phyloP scores from a whole-genome alignment of 1,284 basidiomycete genomes.

The Malassezia vespertilionis region DNA sequence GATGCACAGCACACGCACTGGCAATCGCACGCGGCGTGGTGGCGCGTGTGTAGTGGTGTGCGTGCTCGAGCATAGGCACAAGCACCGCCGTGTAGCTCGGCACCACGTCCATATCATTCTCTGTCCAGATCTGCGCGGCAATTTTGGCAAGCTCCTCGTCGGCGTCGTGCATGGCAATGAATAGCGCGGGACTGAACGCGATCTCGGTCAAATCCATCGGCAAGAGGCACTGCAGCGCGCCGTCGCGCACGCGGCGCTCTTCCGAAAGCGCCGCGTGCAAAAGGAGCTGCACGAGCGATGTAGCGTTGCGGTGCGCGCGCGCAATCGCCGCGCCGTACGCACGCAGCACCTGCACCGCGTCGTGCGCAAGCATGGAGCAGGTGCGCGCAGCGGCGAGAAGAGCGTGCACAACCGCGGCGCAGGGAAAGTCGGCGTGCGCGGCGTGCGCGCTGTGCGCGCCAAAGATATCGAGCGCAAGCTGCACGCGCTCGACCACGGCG shows the following conservation, averaged over 20 bases:
- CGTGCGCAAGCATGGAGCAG: constrained; percentile 73
- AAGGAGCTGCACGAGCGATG: constrained; percentile 49
- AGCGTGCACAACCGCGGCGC: constrained; percentile 55
- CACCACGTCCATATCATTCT: constrained; percentile 83
- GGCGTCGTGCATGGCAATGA: constrained; percentile 78
- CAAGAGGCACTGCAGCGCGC: constrained; percentile 82
- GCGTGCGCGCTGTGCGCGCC: constrained; percentile 76
- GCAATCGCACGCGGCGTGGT: constrained; percentile 66
- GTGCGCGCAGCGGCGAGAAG: constrained; percentile 65
- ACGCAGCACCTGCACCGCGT: constrained; percentile 69
- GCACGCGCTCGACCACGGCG: constrained; percentile 73
- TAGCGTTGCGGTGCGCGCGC: constrained; percentile 44
- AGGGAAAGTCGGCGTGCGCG: constrained; percentile 49
- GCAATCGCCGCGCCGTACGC: constrained; percentile 74
- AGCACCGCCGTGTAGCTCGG: constrained; percentile 61
- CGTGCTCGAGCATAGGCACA: constrained; percentile 64
- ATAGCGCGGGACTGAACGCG: constrained; percentile 80
- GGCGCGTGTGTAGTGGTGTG: constrained; percentile 67
- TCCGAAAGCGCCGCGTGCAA: constrained; percentile 68
- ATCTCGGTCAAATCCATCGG: constrained; percentile 88
- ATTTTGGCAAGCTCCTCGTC: constrained; percentile 82
- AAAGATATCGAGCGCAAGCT: constrained; percentile 72
- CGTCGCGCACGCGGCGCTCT: constrained; percentile 77
- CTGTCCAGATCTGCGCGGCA: constrained; percentile 79
- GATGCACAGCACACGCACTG: constrained; percentile 65